Evolutionary conservation across 2,329 filamentous ascomycete species (phyloP).

Genomic region (Exutisphaerella laricina): DNA sequence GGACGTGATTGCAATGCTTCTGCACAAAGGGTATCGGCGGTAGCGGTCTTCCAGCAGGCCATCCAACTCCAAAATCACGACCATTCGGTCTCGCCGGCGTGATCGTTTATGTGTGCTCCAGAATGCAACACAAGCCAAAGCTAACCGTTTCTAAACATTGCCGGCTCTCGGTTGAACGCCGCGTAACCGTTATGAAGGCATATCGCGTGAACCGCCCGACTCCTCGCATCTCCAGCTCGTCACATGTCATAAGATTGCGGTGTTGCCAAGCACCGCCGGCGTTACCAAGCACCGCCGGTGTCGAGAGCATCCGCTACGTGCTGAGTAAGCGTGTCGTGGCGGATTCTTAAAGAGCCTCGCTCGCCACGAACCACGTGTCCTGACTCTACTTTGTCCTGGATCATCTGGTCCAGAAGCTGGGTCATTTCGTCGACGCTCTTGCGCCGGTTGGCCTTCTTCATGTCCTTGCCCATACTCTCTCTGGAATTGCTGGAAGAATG

Average conservation of each 20-base stretch:
- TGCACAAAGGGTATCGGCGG: neutral
- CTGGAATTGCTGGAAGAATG: slow-evolving; percentile 19
- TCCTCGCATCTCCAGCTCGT: slow-evolving; percentile 13
- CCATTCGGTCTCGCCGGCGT: too few species aligned
- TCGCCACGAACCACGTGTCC: slow-evolving; percentile 63
- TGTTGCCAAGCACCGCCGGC: slow-evolving; percentile 1
- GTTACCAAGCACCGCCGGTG: neutral
- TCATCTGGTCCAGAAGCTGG: slow-evolving; percentile 92
- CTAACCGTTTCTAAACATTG: too few species aligned
- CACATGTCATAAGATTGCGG: slow-evolving; percentile 8
- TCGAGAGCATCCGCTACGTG: slow-evolving; percentile 8
- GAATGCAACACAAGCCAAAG: too few species aligned
- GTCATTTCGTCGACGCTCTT: slow-evolving; percentile 89
- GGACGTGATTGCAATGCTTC: neutral
- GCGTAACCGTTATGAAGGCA: slow-evolving; percentile 3
- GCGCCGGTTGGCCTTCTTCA: slow-evolving; percentile 18
- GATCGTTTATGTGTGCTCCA: too few species aligned
- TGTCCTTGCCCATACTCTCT: slow-evolving; percentile 11
- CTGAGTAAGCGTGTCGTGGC: slow-evolving; percentile 16
- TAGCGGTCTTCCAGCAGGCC: neutral
- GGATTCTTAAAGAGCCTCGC: slow-evolving; percentile 58
- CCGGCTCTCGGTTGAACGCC: too few species aligned
- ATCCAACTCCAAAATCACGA: neutral
- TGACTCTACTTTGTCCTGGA: slow-evolving; percentile 75
- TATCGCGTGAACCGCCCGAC: too few species aligned